Evolutionary conservation across 495 filamentous ascomycete genomes (phyloP), one percentile per base, ranked within the genome.

Genomic region (Hyphodiscus hymeniophilus): DNA sequence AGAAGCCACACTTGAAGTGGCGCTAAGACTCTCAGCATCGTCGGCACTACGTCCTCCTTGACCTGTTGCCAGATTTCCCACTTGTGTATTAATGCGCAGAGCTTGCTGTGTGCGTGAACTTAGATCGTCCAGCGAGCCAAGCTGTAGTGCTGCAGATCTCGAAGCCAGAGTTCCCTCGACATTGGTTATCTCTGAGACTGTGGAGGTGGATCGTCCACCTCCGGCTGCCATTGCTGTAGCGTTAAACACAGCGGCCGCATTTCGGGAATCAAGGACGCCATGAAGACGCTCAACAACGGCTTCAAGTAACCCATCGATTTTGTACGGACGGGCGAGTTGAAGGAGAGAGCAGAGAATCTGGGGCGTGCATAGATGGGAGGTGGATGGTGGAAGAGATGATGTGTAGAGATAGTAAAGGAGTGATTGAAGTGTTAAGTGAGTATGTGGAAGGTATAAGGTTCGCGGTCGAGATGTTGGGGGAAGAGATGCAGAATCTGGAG

Each of bases 171-270:
- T 13, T 22, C 42, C 43, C 5, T 21, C 33, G 16, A 44, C 17
- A 21, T 35, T 22, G 11, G 28, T 7, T n/a, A 22, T 16, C 21
- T 44, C 47, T 1, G 46, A 50, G 1, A 28, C 32, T 44, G 52
- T 54, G 34, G 45, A 58, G 32, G 53, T 59, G n/a, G 55, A 49
- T 1, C 87, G 73, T 1, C 94, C 92, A 21, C 91, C 89, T 1
- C 94, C 92, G 7, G 94, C 94, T 2, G 91, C 94, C 92, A 97
- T 97, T 39, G 92, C 92, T 0, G 91, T 89, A 0, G 94, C 92
- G 54, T 98, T 98, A 75, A 97, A 98, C 12, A 97, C 88, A 13
- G 94, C 92, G 0, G 92, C 94, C 0, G 92, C 90, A 59, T 97
- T 98, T 40, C 89, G 76, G 11, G 82, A 87, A 57, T 98, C 94